A percentile compares a stretch with the other conserved stretches of the same genome.
Evolutionary conservation across 306 rosid genomes (phyloP).

Genomic region (Herpetospermum pedunculosum): DNA sequence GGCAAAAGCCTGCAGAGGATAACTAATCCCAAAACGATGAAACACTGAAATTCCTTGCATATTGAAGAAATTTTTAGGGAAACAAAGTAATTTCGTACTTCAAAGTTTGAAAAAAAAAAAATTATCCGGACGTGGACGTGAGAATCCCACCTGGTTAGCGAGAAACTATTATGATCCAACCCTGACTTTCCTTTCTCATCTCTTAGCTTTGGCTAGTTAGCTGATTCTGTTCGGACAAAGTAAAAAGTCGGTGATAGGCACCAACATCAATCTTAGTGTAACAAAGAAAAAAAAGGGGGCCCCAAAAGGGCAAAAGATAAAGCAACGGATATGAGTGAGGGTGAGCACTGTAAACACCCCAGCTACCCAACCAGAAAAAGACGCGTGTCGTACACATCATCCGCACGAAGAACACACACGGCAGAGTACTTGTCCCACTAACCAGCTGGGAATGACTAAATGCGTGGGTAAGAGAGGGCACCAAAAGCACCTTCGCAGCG

Average conservation of each 20-base stretch:
- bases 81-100: no score
- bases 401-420: conserved; percentile 21
- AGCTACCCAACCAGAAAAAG: background rate
- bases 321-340: background rate
- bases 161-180: conserved; percentile 10
- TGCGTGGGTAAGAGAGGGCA: conserved; percentile 18
- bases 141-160: conserved; percentile 3
- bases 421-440: conserved; percentile 18
- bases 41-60: no score
- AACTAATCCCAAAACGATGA: no score
- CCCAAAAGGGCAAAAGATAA: background rate
- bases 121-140: background rate
- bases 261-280: background rate
- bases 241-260: conserved; percentile 5
- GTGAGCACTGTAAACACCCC: background rate
- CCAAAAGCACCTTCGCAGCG: conserved; percentile 54
- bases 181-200: conserved; percentile 2
- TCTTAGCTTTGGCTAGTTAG: conserved; percentile 6
- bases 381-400: conserved; percentile 33
- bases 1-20: no score
- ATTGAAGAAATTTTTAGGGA: no score
- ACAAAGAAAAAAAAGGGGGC: background rate
- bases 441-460: conserved; percentile 9
- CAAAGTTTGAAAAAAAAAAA: background rate
- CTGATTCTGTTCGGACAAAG: background rate